phyloP scores from a whole-genome alignment of 1,284 basidiomycete species.

The Rhizopogon parksii region DNA sequence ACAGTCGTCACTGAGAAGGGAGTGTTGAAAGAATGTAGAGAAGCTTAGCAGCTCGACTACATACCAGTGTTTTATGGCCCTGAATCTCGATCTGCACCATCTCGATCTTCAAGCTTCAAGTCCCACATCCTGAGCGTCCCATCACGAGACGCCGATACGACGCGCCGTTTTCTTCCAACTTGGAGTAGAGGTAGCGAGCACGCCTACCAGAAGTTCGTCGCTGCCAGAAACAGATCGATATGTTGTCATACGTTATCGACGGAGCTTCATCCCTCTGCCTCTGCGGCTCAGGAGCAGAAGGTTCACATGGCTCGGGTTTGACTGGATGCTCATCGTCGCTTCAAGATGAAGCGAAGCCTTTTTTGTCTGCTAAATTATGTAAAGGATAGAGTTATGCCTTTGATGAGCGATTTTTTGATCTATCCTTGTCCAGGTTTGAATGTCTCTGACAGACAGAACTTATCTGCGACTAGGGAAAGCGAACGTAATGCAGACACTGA shows the following conservation, averaged over 20 bases:
- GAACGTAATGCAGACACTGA: no score
- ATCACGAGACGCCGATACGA: slow-evolving; percentile 28
- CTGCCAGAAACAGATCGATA: neutral
- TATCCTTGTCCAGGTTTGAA: no score
- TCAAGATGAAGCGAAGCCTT: no score
- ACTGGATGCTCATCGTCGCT: no score
- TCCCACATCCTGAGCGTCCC: slow-evolving; percentile 31
- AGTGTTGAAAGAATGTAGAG: neutral
- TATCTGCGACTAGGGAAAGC: no score
- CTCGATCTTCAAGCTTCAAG: slow-evolving; percentile 17
- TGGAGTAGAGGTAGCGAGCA: slow-evolving; percentile 28
- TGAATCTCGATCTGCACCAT: slow-evolving; percentile 29
- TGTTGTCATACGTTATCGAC: slow-evolving; percentile 7
- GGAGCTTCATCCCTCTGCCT: no score
- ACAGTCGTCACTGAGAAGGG: slow-evolving; percentile 7
- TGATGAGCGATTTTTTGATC: no score
- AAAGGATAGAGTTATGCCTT: no score
- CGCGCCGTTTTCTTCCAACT: slow-evolving; percentile 28
- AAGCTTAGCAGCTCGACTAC: neutral
- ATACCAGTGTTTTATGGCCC: slow-evolving; percentile 30
- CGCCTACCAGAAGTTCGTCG: slow-evolving; percentile 12
- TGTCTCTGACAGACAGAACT: no score
- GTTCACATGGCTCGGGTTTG: no score
- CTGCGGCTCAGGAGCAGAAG: no score
- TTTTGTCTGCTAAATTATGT: no score